Evolutionary conservation across 805 yeast species (phyloP), one percentile per base, ranked within the genome.

Genomic region (Zygoascus tannicola): DNA sequence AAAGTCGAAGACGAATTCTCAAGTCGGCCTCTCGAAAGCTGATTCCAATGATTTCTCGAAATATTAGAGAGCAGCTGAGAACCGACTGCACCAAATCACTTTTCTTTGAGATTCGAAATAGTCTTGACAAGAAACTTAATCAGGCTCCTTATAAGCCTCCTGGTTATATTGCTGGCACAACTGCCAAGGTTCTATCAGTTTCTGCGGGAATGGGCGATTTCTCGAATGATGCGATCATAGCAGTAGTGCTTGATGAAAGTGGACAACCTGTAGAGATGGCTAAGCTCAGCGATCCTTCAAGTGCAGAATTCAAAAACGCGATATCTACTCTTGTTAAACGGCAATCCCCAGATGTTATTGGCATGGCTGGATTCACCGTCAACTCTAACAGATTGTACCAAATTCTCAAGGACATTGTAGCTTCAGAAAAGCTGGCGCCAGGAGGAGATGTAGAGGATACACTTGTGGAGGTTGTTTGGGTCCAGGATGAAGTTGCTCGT

Each of bases 101-200:
- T 37, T 79, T 79, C 41, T 73, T 70, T 46, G 80, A 80, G 46
- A 76, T 90, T 30, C 80, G 97, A 52, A 71, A 74, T 35, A 68
- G 74, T 22, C 82, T 90, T 56, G 68, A 76, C 59, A 70, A 74
- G 19, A 81, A 80, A 55, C 71, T 92, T 30, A 92, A 90, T 60
- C 97, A 88, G 67, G 95, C 97, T 2, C 97, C 99, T 26, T 88
- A 69, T 63, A 79, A 83, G 53, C 95, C 97, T 4, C 72, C 75
- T 38, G 81, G 84, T 4, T 81, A 73, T 51, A 84, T 77, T 36
- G 71, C 75, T 46, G 95, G 97, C 37, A 83, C 94, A 3, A 71
- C 78, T 43, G 95, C 98, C 18, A 79, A 83, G 49, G 90, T 86
- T 0, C 67, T 92, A 50, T 78, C 95, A 0, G 56, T 92, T 23